Percentiles rank a stretch among this genome's conserved stretches.
These are phyloP conservation scores for Ministeria vibrans DNA, from an alignment of 78 protist genomes.

Conservation along the genomic window DNA sequence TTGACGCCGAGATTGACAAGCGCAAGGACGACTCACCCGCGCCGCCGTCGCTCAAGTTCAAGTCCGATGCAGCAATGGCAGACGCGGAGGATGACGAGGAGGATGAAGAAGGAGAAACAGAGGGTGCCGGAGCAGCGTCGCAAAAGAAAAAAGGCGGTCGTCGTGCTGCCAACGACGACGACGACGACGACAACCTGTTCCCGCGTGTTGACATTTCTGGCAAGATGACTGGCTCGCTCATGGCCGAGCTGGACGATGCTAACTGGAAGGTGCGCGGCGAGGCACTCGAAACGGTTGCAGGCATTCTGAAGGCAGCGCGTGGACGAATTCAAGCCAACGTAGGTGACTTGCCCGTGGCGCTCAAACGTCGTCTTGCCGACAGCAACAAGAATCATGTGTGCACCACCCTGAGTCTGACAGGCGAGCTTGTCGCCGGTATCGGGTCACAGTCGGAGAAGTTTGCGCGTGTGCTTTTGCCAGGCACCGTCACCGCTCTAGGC, in stretches of 20 bases:
- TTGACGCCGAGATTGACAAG: background rate
- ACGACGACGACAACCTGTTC: background rate
- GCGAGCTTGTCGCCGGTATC: background rate
- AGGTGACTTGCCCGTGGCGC: background rate
- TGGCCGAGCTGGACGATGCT: background rate
- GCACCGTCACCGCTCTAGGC: background rate
- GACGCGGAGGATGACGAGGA: background rate
- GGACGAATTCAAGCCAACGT: background rate
- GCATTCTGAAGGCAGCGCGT: background rate
- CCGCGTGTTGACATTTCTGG: background rate
- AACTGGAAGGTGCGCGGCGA: slow-evolving; percentile 11
- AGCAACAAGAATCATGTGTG: slow-evolving; percentile 7
- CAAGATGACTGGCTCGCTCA: background rate
- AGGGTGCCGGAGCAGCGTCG: background rate
- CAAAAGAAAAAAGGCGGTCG: background rate
- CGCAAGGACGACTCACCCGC: background rate
- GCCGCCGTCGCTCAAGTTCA: background rate
- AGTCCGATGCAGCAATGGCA: background rate
- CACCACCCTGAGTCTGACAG: background rate
- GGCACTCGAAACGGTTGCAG: background rate
- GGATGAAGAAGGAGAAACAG: background rate
- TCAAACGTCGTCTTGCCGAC: background rate
- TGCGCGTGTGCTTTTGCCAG: background rate
- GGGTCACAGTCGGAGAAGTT: background rate
- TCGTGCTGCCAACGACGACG: background rate